Conservation (phyloP, 2,329 filamentous ascomycete genomes). For the Dactylellina sp. region DNA sequence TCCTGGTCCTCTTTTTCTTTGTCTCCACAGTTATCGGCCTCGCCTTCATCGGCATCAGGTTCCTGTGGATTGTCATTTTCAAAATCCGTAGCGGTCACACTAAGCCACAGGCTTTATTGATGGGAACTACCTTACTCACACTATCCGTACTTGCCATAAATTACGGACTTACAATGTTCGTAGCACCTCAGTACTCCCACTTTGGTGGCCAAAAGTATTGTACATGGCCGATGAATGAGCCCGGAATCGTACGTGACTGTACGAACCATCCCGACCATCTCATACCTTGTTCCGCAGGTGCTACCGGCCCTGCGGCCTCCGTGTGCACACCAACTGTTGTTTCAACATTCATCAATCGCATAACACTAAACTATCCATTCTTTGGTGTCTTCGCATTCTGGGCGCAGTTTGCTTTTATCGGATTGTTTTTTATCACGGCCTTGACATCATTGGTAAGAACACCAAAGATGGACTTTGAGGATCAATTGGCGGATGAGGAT, state of each 20-base stretch:
- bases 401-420: constrained; percentile 93
- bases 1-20: constrained; percentile 89
- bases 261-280: constrained; percentile 76
- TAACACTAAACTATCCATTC: constrained; percentile 93
- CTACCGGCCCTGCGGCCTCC: constrained; percentile 76
- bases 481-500: constrained; percentile 89
- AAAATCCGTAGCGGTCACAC: constrained; percentile 89
- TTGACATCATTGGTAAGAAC: constrained; percentile 82
- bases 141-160: constrained; percentile 91
- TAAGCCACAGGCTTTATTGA: constrained; percentile 87
- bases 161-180: constrained; percentile 89
- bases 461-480: constrained; percentile 79
- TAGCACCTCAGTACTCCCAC: constrained; percentile 94
- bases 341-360: constrained; percentile 90
- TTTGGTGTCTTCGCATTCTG: constrained; percentile 95
- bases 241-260: constrained; percentile 76
- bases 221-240: constrained; percentile 74
- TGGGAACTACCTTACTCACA: constrained; percentile 90
- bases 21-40: constrained; percentile 87
- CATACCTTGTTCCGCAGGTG: constrained; percentile 82
- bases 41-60: constrained; percentile 88
- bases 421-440: constrained; percentile 83
- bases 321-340: constrained; percentile 93
- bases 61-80: constrained; percentile 95
- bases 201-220: constrained; percentile 97